Conservation (phyloP, 2,329 filamentous ascomycete species). For the Cucurbitaria berberidis region DNA sequence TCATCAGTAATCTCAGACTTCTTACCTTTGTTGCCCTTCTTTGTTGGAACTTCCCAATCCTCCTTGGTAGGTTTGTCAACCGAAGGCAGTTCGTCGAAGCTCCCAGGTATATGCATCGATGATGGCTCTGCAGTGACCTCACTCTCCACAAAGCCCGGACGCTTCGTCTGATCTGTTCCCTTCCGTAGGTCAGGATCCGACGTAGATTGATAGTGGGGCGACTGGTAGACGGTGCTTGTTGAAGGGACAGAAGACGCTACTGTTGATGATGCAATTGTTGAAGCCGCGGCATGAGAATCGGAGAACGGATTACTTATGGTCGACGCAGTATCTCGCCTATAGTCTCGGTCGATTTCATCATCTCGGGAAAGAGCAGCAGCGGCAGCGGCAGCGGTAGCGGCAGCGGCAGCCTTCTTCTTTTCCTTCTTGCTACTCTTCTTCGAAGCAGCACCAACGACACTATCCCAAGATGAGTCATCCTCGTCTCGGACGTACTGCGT, state of each 20-base stretch:
- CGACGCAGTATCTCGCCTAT: constrained; percentile 24
- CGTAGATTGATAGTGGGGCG: constrained; percentile 52
- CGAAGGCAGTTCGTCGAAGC: constrained; percentile 57
- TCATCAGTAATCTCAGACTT: constrained; percentile 32
- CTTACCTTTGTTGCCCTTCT: constrained; percentile 38
- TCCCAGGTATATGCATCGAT: constrained; percentile 66
- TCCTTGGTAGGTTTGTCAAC: constrained; percentile 23
- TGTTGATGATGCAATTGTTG: constrained; percentile 25
- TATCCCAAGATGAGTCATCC: constrained; percentile 30
- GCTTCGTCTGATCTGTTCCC: constrained; percentile 15
- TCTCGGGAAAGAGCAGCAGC: constrained; percentile 24
- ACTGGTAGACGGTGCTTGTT: constrained; percentile 37
- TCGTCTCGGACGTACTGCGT: constrained; percentile 40
- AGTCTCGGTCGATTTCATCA: constrained; percentile 23
- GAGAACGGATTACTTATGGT: constrained; percentile 38
- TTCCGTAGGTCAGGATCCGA: constrained; percentile 49
- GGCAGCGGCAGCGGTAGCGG: constrained; percentile 26
- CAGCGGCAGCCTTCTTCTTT: constrained; percentile 36
- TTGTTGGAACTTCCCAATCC: constrained; percentile 17
- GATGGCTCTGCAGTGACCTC: constrained; percentile 60
- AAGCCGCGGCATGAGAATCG: constrained; percentile 31
- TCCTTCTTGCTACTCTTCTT: constrained; percentile 43
- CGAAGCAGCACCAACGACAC: constrained; percentile 26
- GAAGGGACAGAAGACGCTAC: constrained; percentile 8
- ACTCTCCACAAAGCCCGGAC: constrained; percentile 46